Percentiles rank a stretch among this genome's conserved stretches.
These are phyloP conservation scores for Magnusiomyces sp. DNA, from an alignment of 1,139 yeast species.

Conservation along the genomic window DNA sequence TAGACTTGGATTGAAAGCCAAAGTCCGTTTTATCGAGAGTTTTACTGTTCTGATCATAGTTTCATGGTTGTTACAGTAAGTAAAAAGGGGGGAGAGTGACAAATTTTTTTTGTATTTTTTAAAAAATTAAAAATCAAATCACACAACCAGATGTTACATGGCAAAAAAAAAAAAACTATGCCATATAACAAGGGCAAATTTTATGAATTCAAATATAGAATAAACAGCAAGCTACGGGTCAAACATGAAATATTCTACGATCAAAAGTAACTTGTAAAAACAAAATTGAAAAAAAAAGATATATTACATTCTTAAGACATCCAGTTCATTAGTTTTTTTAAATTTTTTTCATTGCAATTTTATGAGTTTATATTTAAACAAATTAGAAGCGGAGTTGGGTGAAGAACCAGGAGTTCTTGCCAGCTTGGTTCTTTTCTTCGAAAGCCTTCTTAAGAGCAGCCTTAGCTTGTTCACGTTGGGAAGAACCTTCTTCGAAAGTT, in stretches of 20 bases:
- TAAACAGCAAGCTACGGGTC: too few species aligned
- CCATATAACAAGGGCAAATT: too few species aligned
- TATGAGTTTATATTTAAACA: background rate
- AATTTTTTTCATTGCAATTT: background rate
- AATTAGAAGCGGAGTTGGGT: constrained; percentile 93
- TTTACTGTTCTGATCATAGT: too few species aligned
- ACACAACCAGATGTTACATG: too few species aligned
- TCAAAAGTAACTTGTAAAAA: too few species aligned
- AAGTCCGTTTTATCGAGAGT: too few species aligned
- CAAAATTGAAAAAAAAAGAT: background rate
- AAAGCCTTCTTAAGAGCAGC: constrained; percentile 98
- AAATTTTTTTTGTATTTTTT: too few species aligned
- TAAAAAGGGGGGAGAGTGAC: background rate
- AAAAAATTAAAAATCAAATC: too few species aligned
- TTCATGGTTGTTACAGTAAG: background rate
- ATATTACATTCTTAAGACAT: background rate
- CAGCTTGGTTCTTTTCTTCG: constrained; percentile 99
- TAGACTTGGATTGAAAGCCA: too few species aligned
- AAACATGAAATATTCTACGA: too few species aligned
- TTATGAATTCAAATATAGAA: too few species aligned
- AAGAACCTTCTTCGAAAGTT: constrained; percentile 85
- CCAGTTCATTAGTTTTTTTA: background rate
- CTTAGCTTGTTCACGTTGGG: constrained; percentile 99
- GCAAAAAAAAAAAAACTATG: too few species aligned
- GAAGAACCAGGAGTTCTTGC: constrained; percentile 99